Evolutionary conservation across 352 stramenopile species (phyloP).

Genomic region (Phytophthora ohioensis): DNA sequence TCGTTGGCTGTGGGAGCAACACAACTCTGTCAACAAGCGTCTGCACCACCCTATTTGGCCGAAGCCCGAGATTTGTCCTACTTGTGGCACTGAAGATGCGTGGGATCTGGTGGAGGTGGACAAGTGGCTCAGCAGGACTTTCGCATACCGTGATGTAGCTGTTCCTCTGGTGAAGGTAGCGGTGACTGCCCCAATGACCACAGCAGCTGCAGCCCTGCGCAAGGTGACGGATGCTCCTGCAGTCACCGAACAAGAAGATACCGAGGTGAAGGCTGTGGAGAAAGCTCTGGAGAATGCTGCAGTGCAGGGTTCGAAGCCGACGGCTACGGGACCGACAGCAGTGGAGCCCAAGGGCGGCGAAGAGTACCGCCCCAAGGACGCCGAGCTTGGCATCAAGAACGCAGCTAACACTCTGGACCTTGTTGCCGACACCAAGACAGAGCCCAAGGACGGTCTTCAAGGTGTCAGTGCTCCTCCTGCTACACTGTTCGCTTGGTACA

Average conservation of each 20-base stretch:
- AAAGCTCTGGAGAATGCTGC: conserved; percentile 5
- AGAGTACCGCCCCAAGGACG: conserved; percentile 72
- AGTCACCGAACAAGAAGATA: conserved; percentile 7
- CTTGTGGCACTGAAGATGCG: conserved; percentile 62
- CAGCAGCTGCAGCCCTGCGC: conserved; percentile 31
- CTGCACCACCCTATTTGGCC: conserved; percentile 80
- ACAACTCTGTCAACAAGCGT: conserved; percentile 88
- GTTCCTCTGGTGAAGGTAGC: conserved; percentile 43
- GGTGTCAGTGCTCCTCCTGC: conserved; percentile 60
- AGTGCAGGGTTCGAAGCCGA: conserved; percentile 12
- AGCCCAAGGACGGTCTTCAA: conserved; percentile 57
- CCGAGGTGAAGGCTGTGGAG: conserved; percentile 3
- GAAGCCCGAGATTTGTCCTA: conserved; percentile 76
- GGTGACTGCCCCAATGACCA: conserved; percentile 27
- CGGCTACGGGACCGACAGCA: conserved; percentile 16
- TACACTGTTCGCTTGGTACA: conserved; percentile 84
- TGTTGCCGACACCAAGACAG: conserved; percentile 42
- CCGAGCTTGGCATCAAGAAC: conserved; percentile 71
- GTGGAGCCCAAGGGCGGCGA: conserved; percentile 44
- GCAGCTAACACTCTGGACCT: conserved; percentile 64
- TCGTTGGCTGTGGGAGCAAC: conserved; percentile 86
- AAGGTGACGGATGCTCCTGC: conserved; percentile 23
- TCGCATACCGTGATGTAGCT: conserved; percentile 66
- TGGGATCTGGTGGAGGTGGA: conserved; percentile 81
- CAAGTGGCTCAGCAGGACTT: conserved; percentile 76